Evolutionary conservation across 345 rosid genomes (phyloP).

Genomic region (Eucalyptus polybractea): DNA sequence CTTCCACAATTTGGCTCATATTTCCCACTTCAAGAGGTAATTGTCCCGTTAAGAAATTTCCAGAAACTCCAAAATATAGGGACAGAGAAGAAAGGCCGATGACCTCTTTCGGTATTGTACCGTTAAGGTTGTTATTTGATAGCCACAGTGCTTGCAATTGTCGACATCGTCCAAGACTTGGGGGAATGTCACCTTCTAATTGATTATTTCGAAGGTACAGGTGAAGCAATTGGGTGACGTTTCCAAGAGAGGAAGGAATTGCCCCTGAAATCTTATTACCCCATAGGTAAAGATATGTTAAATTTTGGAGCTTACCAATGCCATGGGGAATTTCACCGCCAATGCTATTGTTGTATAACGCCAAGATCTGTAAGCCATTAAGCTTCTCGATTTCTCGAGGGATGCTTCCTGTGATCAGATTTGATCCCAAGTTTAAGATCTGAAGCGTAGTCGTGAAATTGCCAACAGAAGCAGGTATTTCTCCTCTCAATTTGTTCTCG

Average conservation of each 20-base stretch:
- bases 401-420: accelerated
- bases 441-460: too few species aligned
- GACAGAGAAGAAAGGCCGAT: background rate
- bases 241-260: background rate
- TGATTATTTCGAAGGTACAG: accelerated
- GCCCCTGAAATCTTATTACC: background rate
- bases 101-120: background rate
- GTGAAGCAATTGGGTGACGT: background rate
- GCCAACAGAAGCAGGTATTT: background rate
- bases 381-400: background rate
- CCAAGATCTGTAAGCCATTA: background rate
- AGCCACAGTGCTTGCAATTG: accelerated
- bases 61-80: accelerated
- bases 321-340: background rate
- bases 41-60: background rate
- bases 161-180: background rate
- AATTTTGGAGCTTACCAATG: too few species aligned
- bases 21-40: background rate
- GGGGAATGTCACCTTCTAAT: background rate
- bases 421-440: accelerated
- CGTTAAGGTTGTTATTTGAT: background rate
- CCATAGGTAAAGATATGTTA: background rate
- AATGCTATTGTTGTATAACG: too few species aligned
- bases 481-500: background rate
- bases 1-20: too few species aligned